These are phyloP conservation scores for Phlebiopsis gigantea DNA, from an alignment of 768 basidiomycete species.

Conservation along the genomic window DNA sequence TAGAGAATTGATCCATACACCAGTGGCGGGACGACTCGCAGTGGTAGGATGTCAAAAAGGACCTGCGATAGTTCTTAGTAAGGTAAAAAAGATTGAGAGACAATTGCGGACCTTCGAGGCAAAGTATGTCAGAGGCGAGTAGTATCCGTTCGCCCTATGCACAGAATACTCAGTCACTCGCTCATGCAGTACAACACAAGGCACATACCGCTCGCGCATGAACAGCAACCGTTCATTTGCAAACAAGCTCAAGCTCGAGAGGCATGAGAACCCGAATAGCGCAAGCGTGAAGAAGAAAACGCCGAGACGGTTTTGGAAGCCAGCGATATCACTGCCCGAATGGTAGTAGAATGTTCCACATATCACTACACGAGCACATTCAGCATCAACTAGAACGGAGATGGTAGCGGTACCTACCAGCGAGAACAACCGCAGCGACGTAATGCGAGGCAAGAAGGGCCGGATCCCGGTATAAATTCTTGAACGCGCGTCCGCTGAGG, in stretches of 20 bases:
- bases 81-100: neutral
- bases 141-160: slow-evolving; percentile 90
- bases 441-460: slow-evolving; percentile 91
- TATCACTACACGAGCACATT: slow-evolving; percentile 46
- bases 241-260: slow-evolving; percentile 91
- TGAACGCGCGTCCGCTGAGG: slow-evolving; percentile 93
- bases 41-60: slow-evolving; percentile 92
- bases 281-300: slow-evolving; percentile 98
- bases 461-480: slow-evolving; percentile 95
- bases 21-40: slow-evolving; percentile 91
- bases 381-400: slow-evolving; percentile 10
- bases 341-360: slow-evolving; percentile 93
- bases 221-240: slow-evolving; percentile 94
- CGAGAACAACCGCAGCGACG: slow-evolving; percentile 73
- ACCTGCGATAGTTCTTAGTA: slow-evolving; percentile 40
- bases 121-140: slow-evolving; percentile 95
- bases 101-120: slow-evolving; percentile 66
- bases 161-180: neutral
- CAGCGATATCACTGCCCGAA: slow-evolving; percentile 90
- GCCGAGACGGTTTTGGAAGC: slow-evolving; percentile 94
- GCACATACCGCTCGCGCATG: slow-evolving; percentile 88
- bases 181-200: neutral
- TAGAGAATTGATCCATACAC: slow-evolving; percentile 96
- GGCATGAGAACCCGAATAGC: slow-evolving; percentile 93
- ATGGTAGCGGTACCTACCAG: slow-evolving; percentile 47